Conservation (phyloP, 371 early-diverging fungal genomes). For the Syncephalastrum monosporum region DNA sequence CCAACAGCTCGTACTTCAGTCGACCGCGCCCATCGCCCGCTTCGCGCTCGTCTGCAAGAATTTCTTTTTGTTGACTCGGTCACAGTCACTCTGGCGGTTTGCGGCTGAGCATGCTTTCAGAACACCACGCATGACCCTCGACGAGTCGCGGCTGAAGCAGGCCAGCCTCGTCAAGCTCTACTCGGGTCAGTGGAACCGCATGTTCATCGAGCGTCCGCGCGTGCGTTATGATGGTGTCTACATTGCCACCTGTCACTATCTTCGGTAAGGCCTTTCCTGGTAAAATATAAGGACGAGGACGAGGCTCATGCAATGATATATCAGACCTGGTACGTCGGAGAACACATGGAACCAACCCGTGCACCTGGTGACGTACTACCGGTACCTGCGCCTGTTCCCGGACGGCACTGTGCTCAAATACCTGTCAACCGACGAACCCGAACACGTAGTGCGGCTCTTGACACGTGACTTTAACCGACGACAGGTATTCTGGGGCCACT, state of each 20-base stretch:
- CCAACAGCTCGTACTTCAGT: slow-evolving; percentile 34
- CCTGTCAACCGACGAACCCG: slow-evolving; percentile 59
- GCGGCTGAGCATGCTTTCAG: slow-evolving; percentile 48
- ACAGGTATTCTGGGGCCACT: slow-evolving; percentile 50
- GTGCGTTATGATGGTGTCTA: slow-evolving; percentile 69
- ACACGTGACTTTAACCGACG: slow-evolving; percentile 26
- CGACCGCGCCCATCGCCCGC: slow-evolving; percentile 42
- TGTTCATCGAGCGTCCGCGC: slow-evolving; percentile 67
- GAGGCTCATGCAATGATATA: slow-evolving; percentile 3
- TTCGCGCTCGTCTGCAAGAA: slow-evolving; percentile 57
- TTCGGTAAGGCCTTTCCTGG: slow-evolving; percentile 31
- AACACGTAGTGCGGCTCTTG: slow-evolving; percentile 34
- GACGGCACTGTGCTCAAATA: slow-evolving; percentile 50
- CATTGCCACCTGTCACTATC: slow-evolving; percentile 66
- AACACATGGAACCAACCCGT: slow-evolving; percentile 58
- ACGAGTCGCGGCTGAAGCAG: slow-evolving; percentile 20
- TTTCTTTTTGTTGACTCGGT: slow-evolving; percentile 48
- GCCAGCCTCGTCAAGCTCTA: slow-evolving; percentile 24
- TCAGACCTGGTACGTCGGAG: slow-evolving; percentile 49
- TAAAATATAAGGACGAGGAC: not conserved
- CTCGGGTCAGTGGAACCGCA: slow-evolving; percentile 40
- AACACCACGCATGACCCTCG: slow-evolving; percentile 29
- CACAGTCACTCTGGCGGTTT: slow-evolving; percentile 57
- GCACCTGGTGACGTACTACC: slow-evolving; percentile 70
- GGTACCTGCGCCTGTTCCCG: slow-evolving; percentile 66